Conservation (phyloP, 495 filamentous ascomycete species). For the Haplographium delicatum region DNA sequence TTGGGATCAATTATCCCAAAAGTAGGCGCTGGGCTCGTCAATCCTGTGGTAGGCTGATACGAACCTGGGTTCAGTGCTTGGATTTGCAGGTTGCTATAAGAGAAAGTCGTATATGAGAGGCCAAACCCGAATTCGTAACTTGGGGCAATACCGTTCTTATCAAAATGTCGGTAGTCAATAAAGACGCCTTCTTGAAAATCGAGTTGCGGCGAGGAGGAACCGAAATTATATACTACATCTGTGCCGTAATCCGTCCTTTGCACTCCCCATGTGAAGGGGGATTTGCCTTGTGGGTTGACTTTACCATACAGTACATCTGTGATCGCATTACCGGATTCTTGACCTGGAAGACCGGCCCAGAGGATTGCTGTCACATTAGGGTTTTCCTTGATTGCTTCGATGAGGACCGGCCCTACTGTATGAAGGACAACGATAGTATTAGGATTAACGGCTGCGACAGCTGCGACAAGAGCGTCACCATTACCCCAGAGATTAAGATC, state of each 20-base stretch:
- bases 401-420: constrained; percentile 71
- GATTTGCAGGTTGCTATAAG: constrained; percentile 70
- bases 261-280: constrained; percentile 84
- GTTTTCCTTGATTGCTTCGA: constrained; percentile 71
- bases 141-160: constrained; percentile 66
- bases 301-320: constrained; percentile 86
- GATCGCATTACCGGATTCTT: constrained; percentile 88
- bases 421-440: constrained; percentile 95
- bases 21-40: constrained; percentile 60
- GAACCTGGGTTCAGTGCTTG: constrained; percentile 35
- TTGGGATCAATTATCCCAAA: constrained; percentile 62
- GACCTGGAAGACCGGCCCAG: constrained; percentile 89
- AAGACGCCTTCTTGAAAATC: constrained; percentile 83
- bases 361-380: constrained; percentile 93
- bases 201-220: constrained; percentile 72
- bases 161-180: constrained; percentile 91
- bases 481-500: constrained; percentile 88
- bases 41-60: constrained; percentile 64
- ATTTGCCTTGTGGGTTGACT: constrained; percentile 79
- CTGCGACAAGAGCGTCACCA: constrained; percentile 72
- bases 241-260: constrained; percentile 68
- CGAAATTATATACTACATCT: constrained; percentile 68
- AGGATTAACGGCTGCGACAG: constrained; percentile 69
- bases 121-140: constrained; percentile 92
- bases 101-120: constrained; percentile 82